Base-by-base conservation (phyloP, 108 stramenopile genomes). In the Pseudonitzschia multiseries region DNA sequence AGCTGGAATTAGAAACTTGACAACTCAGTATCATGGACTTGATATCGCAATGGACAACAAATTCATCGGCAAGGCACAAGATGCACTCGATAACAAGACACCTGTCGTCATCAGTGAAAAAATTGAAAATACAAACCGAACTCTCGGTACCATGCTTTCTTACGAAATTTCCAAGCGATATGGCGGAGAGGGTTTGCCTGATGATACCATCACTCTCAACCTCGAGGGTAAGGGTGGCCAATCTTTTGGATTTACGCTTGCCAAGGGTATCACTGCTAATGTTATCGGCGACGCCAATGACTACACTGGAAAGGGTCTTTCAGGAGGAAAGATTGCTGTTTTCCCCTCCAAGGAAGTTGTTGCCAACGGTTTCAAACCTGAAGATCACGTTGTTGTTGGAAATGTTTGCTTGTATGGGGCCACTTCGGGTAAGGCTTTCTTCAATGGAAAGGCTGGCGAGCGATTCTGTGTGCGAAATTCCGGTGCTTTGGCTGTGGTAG, bases 381-480 rank as follows among this genome's bases (percentile, higher is more conserved):
- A 97, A 72, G 91, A 96, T 28, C 94, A 96, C 75, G 97, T 97
- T 57, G 81, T 97, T 57, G 91, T 96, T 54, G 98, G 97, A 71
- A 99, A 98, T 79, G 96, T 97, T 48, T 96, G 90, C 60, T 74
- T 96, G 56, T 98, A 98, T 79, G 98, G 97, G 33, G 98, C 97
- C 42, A 96, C 98, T 18, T 69, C 89, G 54, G 98, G 97, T 46
- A 94, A 96, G 74, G 94, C 96, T n/a, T 98, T 97, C 81, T 96
- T 96, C 85, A 84, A 95, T 41, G 98, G 97, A 64, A 94, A 95
- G 81, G 97, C 93, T 48, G 97, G 97, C 20, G 97, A 99, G 72
- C 95, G 98, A 53, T 99, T 99, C 84, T 96, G 95, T 65, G 98
- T 99, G 48, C 94, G 98, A 20, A 99, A 99, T 83, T 94, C 93